Conservation (phyloP, 2,329 filamentous ascomycete species). For the Amauroascus niger region DNA sequence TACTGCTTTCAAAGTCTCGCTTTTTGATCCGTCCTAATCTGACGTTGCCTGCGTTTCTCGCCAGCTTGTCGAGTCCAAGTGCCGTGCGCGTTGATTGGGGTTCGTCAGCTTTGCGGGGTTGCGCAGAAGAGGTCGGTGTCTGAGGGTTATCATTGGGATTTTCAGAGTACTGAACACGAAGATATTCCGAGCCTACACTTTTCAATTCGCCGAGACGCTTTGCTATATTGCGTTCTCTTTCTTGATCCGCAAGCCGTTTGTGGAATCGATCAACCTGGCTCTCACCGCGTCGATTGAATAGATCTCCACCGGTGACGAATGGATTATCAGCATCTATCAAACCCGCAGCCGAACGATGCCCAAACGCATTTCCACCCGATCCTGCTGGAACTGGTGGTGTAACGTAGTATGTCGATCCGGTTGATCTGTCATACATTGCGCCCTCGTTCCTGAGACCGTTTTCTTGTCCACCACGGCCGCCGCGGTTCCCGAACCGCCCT, state of each 20-base stretch:
- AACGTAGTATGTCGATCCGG: slow-evolving; percentile 40
- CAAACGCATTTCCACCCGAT: slow-evolving; percentile 14
- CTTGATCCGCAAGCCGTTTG: slow-evolving; percentile 35
- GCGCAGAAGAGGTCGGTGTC: not conserved
- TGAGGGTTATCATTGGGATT: not conserved
- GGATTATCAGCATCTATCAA: slow-evolving; percentile 37
- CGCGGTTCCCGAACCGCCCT: slow-evolving; percentile 18
- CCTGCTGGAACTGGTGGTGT: slow-evolving; percentile 26
- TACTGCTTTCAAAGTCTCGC: slow-evolving; percentile 29
- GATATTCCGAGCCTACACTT: slow-evolving; percentile 37
- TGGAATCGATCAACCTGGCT: slow-evolving; percentile 37
- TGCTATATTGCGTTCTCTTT: slow-evolving; percentile 39
- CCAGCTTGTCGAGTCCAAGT: slow-evolving; percentile 21
- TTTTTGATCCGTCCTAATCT: slow-evolving; percentile 35
- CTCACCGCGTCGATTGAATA: slow-evolving; percentile 30
- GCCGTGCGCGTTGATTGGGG: slow-evolving; percentile 8
- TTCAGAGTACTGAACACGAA: slow-evolving; percentile 29
- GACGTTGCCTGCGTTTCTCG: slow-evolving; percentile 32
- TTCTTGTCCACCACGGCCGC: slow-evolving; percentile 20
- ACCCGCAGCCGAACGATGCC: slow-evolving; percentile 29
- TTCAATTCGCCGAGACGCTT: slow-evolving; percentile 31
- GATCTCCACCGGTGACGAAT: slow-evolving; percentile 29
- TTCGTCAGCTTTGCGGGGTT: not conserved
- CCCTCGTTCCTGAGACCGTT: slow-evolving; percentile 22
- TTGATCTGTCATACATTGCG: slow-evolving; percentile 33